Conservation (phyloP, 768 basidiomycete species). For the Phaeolepiota aurea region DNA sequence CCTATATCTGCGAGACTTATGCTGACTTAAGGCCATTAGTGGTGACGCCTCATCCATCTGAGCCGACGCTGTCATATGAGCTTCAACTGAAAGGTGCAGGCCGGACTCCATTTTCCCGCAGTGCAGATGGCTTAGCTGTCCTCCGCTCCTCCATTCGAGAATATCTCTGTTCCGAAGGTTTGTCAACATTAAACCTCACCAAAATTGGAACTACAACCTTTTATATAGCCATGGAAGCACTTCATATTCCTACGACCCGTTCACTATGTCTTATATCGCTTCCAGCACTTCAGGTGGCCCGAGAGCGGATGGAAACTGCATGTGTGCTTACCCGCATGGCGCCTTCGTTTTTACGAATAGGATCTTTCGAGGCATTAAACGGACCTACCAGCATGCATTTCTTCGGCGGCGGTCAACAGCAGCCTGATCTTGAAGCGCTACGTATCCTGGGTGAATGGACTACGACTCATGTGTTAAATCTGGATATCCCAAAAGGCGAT, state of each 20-base stretch:
- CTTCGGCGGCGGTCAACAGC: slow-evolving; percentile 73
- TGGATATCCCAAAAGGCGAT: slow-evolving; percentile 34
- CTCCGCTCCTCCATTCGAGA: slow-evolving; percentile 92
- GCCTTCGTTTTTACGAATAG: slow-evolving; percentile 87
- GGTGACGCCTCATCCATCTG: slow-evolving; percentile 63
- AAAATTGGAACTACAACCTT: background rate
- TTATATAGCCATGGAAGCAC: slow-evolving; percentile 51
- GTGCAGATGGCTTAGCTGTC: slow-evolving; percentile 92
- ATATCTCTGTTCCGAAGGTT: slow-evolving; percentile 88
- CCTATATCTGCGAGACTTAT: too few relatives aligned
- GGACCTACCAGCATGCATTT: slow-evolving; percentile 58
- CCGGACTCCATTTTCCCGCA: slow-evolving; percentile 87
- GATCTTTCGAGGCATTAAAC: slow-evolving; percentile 82
- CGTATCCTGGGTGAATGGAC: slow-evolving; percentile 74
- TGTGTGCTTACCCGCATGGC: slow-evolving; percentile 76
- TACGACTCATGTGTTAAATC: slow-evolving; percentile 45
- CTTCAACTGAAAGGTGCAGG: slow-evolving; percentile 94
- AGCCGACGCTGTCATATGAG: slow-evolving; percentile 56
- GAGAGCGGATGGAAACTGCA: slow-evolving; percentile 69
- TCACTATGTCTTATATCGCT: slow-evolving; percentile 74
- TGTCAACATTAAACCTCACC: slow-evolving; percentile 6
- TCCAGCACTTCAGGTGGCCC: slow-evolving; percentile 61
- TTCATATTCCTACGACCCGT: slow-evolving; percentile 83
- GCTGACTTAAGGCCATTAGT: slow-evolving; percentile 42
- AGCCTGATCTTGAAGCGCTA: slow-evolving; percentile 66